Evolutionary conservation across 441 rosid genomes (phyloP).

Genomic region (Eutrema salsugineum): DNA sequence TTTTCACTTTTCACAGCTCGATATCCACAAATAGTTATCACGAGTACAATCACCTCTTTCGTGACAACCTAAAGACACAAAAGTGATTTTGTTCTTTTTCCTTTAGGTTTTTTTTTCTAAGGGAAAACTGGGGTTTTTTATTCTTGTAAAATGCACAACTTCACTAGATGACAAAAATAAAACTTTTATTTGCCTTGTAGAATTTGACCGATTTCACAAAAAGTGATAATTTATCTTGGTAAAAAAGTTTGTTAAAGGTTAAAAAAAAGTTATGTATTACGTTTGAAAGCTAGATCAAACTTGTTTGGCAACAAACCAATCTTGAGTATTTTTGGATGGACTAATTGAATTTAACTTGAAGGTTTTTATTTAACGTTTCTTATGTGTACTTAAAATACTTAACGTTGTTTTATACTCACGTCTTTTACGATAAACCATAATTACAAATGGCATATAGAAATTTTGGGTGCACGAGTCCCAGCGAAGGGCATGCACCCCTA

Average conservation of each 20-base stretch:
- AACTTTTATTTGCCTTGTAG: neutral
- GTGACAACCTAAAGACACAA: neutral
- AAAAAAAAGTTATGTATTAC: neutral
- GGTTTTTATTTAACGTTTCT: neutral
- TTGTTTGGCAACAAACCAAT: neutral
- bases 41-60: constrained; percentile 18
- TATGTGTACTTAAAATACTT: neutral
- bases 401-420: constrained; percentile 6
- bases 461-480: constrained; percentile 24
- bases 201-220: too few species aligned
- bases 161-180: neutral
- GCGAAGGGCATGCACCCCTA: constrained; percentile 28
- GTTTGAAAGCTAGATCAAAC: neutral
- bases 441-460: constrained; percentile 9
- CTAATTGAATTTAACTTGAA: neutral
- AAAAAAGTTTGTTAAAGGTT: neutral
- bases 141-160: neutral
- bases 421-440: constrained; percentile 16
- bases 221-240: neutral
- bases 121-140: neutral
- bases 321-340: neutral
- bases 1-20: constrained; percentile 13
- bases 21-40: constrained; percentile 16
- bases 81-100: neutral
- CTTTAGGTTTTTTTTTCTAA: neutral